Conservation (phyloP, 176 grass and related monocot species). For the Bolboschoenus planiculmis region DNA sequence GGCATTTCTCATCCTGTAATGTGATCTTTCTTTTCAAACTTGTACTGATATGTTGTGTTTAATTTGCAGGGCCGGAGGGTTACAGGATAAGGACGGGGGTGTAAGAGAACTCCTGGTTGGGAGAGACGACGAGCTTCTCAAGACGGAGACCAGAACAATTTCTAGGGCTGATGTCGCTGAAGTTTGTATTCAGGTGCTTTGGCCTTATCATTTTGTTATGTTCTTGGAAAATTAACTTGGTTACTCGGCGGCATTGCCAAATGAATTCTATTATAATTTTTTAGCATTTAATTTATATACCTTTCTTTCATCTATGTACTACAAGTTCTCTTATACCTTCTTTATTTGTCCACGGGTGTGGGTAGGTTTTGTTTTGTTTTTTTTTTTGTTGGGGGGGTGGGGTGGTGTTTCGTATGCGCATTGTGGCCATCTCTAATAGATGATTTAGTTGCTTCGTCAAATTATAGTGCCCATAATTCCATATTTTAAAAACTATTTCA, state of each 20-base stretch:
- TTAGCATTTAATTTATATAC: not conserved
- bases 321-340: not conserved
- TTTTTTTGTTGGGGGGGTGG: no score
- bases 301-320: not conserved
- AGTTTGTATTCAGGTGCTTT: conserved; percentile 75
- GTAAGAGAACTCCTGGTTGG: conserved; percentile 66
- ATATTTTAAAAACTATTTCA: not conserved
- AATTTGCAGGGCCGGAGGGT: conserved; percentile 65
- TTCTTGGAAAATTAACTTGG: not conserved
- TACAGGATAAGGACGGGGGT: conserved; percentile 92
- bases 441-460: not conserved
- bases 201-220: not conserved
- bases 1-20: not conserved
- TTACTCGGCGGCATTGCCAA: not conserved
- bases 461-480: not conserved
- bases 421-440: not conserved
- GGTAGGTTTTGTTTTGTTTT: no score
- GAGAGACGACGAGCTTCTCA: conserved; percentile 80
- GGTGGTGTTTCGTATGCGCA: no score
- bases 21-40: not conserved
- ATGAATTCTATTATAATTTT: not conserved
- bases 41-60: not conserved
- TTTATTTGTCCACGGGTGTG: not conserved
- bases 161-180: conserved; percentile 88
- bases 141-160: conserved; percentile 81